Evolutionary conservation across 2,329 filamentous ascomycete species (phyloP).

Genomic region (Cadophora sp.): DNA sequence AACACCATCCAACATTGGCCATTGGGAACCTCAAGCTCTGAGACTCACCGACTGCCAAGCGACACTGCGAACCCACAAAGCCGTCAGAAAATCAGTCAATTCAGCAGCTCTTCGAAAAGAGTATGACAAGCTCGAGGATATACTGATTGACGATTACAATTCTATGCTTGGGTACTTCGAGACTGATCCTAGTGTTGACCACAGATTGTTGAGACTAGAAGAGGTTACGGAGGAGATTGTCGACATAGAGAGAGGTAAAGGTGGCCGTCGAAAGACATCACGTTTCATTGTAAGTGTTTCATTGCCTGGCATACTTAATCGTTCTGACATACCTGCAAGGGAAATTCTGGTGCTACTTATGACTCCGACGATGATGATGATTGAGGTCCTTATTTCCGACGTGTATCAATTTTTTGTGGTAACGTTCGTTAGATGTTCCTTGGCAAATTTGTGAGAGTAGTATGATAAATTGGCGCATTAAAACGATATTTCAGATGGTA

Average conservation of each 20-base stretch:
- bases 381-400: no score
- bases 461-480: no score
- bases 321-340: no score
- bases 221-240: background rate
- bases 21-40: background rate
- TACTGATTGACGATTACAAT: no score
- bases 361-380: background rate
- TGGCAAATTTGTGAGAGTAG: no score
- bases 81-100: background rate
- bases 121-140: no score
- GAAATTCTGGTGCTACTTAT: background rate
- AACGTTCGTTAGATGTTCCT: no score
- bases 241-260: background rate
- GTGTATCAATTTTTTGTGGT: no score
- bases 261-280: background rate
- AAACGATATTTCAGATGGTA: no score
- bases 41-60: conserved; percentile 18
- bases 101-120: no score
- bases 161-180: background rate
- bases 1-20: background rate
- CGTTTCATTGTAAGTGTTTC: background rate
- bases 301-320: no score
- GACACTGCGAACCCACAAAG: conserved; percentile 14
- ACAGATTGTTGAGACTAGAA: background rate
- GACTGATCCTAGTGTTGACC: background rate